Base-by-base conservation (phyloP, 768 basidiomycete genomes). In the Lactarius psammicola region DNA sequence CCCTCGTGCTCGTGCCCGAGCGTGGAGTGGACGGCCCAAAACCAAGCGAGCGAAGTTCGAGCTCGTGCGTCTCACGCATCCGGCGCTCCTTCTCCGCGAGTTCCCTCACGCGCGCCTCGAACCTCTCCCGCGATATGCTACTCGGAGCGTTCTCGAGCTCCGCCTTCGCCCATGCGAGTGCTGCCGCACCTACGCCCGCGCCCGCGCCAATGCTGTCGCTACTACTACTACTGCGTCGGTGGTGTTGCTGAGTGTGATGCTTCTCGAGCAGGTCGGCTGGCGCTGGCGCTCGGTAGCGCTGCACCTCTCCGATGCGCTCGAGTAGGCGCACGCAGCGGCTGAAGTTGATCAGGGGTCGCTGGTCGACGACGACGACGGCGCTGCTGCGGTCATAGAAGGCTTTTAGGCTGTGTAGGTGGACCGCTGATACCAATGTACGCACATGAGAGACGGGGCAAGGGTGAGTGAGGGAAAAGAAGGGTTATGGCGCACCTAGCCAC, bases 271-370 rank as follows among this genome's bases (percentile, higher is more conserved):
- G 65, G 60, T 76, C 72, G 8, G 26, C 18, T 13, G 80, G 71
- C 10, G 49, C 23, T 4, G 80, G 76, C 2, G 77, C 72, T 49
- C 71, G 68, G 68, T 75, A 77, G 38, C 73, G 73, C 7, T 74
- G 60, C 9, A 79, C 67, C 31, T 76, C 75, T 54, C 73, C 75
- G 54, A 82, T 71, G 23, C 75, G 75, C 17, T 77, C 73, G 61
- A 76, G 76, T 56, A 81, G 79, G 40, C 75, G 73, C 59, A 71
- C 55, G 63, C 79, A 81, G 49, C 79, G 78, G 57, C 74, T 65
- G 59, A 80, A 82, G 71, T 82, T 81, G 73, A 83, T 79, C 56
- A 82, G 70, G 1, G 72, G 70, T 18, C 69, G 74, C 26, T 77
- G 75, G 40, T 78, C 75, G 31, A 57, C 28, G 20, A 68, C 6